Conservation (phyloP, 2,329 filamentous ascomycete species). For the Apiospora rasikravindrae region DNA sequence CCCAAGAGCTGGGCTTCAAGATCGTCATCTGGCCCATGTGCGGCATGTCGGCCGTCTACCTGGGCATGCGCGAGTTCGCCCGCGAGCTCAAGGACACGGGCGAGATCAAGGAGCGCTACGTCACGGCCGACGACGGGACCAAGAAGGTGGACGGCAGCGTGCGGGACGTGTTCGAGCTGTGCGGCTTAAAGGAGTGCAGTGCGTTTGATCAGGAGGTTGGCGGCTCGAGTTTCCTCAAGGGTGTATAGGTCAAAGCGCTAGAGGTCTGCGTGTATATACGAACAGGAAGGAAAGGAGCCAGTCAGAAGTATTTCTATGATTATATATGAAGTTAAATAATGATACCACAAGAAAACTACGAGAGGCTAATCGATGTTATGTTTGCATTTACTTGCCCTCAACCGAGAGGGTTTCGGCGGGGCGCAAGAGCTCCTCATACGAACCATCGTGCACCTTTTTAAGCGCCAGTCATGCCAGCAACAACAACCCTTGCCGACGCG, state of each 20-base stretch:
- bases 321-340: not conserved
- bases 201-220: slow-evolving; percentile 38
- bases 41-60: slow-evolving; percentile 37
- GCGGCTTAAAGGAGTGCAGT: slow-evolving; percentile 35
- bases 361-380: not conserved
- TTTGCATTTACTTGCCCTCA: not conserved
- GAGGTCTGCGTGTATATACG: not conserved
- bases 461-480: slow-evolving; percentile 50
- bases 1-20: slow-evolving; percentile 36
- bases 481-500: slow-evolving; percentile 26
- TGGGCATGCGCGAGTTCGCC: slow-evolving; percentile 38
- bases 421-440: slow-evolving; percentile 45
- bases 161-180: slow-evolving; percentile 38
- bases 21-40: slow-evolving; percentile 41
- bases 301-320: not conserved
- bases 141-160: slow-evolving; percentile 34
- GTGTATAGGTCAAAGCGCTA: slow-evolving; percentile 23
- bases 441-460: slow-evolving; percentile 50
- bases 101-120: slow-evolving; percentile 35
- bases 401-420: slow-evolving; percentile 37
- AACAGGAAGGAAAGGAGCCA: not conserved
- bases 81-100: slow-evolving; percentile 39
- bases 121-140: slow-evolving; percentile 27
- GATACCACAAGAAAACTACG: not conserved
- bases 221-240: slow-evolving; percentile 35